Percentiles rank a stretch among this genome's conserved stretches.
Conservation (phyloP, 2,329 filamentous ascomycete genomes). For the Hirsutella minnesotensis region DNA sequence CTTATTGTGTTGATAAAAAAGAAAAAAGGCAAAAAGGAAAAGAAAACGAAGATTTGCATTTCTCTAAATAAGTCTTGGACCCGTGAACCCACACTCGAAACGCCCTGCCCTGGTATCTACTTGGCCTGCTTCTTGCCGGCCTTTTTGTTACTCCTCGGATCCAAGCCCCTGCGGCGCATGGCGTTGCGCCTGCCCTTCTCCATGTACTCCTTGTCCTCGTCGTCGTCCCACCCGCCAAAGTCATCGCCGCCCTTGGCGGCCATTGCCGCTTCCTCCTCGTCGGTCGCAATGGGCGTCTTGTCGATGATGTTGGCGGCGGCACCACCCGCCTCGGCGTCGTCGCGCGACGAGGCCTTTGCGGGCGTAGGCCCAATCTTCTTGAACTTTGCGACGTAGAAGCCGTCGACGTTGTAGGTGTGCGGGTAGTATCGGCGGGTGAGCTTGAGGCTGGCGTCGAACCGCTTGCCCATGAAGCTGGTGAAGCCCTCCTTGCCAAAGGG, state of each 20-base stretch:
- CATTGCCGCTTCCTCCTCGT: constrained; percentile 31
- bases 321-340: constrained; percentile 15
- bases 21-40: no score
- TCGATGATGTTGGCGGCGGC: constrained; percentile 42
- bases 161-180: constrained; percentile 61
- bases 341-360: constrained; percentile 26
- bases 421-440: constrained; percentile 80
- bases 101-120: background rate
- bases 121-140: constrained; percentile 13
- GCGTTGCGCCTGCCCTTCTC: constrained; percentile 61
- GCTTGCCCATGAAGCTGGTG: constrained; percentile 80
- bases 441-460: constrained; percentile 75
- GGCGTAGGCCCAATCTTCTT: constrained; percentile 80
- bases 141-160: constrained; percentile 46
- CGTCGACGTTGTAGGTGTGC: constrained; percentile 88
- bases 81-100: background rate
- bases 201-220: constrained; percentile 60
- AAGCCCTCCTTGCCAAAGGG: constrained; percentile 90
- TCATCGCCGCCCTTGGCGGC: constrained; percentile 26
- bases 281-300: constrained; percentile 51
- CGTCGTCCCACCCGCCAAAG: constrained; percentile 66
- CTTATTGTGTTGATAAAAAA: background rate
- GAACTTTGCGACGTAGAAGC: constrained; percentile 97
- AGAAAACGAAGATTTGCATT: background rate
- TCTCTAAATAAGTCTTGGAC: background rate